These are phyloP conservation scores for Colletotrichum lindemuthianum DNA, from an alignment of 2,329 filamentous ascomycete species.

Conservation along the genomic window DNA sequence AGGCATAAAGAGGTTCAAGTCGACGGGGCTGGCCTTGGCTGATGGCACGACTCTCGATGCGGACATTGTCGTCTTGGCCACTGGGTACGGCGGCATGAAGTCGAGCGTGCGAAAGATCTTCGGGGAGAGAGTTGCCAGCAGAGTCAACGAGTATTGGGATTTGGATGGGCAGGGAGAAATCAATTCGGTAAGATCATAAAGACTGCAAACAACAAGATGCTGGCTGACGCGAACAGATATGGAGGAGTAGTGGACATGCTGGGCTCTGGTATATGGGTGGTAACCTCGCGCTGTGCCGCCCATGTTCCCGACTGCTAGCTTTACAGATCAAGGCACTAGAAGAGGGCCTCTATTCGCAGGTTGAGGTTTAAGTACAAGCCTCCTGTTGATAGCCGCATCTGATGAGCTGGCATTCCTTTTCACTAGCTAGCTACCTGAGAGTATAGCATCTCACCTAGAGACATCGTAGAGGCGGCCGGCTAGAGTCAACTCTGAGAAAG, in stretches of 20 bases:
- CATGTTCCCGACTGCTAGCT: constrained; percentile 65
- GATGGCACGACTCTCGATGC: constrained; percentile 67
- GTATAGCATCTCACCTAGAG: too few relatives aligned
- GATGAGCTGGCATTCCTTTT: too few relatives aligned
- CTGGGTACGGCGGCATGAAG: constrained; percentile 75
- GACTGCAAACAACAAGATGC: too few relatives aligned
- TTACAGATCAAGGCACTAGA: constrained; percentile 61
- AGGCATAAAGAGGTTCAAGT: constrained; percentile 58
- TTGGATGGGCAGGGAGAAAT: constrained; percentile 67
- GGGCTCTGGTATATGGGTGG: constrained; percentile 75
- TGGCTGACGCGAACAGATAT: constrained; percentile 52
- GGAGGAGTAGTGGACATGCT: constrained; percentile 69
- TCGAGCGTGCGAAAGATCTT: constrained; percentile 70
- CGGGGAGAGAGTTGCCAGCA: constrained; percentile 68
- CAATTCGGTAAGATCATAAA: constrained; percentile 35
- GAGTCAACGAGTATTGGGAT: constrained; percentile 70
- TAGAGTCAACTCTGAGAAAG: too few relatives aligned
- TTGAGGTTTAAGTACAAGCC: constrained; percentile 37
- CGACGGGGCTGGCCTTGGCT: constrained; percentile 55
- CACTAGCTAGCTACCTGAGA: too few relatives aligned
- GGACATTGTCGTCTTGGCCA: constrained; percentile 72
- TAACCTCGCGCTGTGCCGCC: constrained; percentile 70
- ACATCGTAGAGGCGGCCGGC: too few relatives aligned
- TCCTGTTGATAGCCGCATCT: too few relatives aligned
- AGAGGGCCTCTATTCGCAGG: constrained; percentile 48